Evolutionary conservation across 2,329 filamentous ascomycete genomes (phyloP).

Genomic region (Torrubiellomyces zombiae): DNA sequence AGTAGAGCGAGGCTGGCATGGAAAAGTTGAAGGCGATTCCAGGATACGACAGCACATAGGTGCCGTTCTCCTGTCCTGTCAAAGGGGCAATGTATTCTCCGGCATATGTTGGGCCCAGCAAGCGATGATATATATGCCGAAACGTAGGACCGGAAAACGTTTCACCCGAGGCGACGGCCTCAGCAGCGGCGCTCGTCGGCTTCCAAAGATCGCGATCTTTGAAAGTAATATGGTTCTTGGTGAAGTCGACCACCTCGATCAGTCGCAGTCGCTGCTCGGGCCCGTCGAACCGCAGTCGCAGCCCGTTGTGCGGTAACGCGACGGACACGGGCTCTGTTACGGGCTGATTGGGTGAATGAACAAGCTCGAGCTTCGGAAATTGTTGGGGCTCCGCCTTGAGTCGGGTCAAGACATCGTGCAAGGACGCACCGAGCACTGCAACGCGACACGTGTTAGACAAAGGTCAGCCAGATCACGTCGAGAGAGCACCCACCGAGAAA

Average conservation of each 20-base stretch:
- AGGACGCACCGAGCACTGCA: constrained; percentile 81
- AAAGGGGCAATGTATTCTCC: constrained; percentile 71
- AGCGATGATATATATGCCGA: constrained; percentile 75
- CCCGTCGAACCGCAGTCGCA: constrained; percentile 85
- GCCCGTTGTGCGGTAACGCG: constrained; percentile 64
- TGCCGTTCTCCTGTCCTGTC: constrained; percentile 41
- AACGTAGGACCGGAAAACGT: constrained; percentile 51
- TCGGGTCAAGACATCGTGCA: constrained; percentile 76
- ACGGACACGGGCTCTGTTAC: constrained; percentile 61
- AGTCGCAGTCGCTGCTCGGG: constrained; percentile 80
- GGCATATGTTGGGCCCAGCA: constrained; percentile 87
- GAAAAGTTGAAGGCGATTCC: constrained; percentile 89
- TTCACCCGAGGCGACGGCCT: constrained; percentile 17
- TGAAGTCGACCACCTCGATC: constrained; percentile 83
- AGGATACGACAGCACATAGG: constrained; percentile 85
- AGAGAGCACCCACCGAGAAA: constrained; percentile 28
- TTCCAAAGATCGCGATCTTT: constrained; percentile 66
- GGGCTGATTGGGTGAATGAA: constrained; percentile 61
- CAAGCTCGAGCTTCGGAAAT: constrained; percentile 70
- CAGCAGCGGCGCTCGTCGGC: constrained; percentile 23
- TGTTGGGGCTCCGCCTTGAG: constrained; percentile 73
- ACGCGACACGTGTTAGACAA: constrained; percentile 40
- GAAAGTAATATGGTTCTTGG: constrained; percentile 68
- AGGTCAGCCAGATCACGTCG: background rate
- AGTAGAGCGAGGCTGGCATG: constrained; percentile 57